phyloP scores from a whole-genome alignment of 2,329 filamentous ascomycete species.

The Beauveria scarabaeidicola region DNA sequence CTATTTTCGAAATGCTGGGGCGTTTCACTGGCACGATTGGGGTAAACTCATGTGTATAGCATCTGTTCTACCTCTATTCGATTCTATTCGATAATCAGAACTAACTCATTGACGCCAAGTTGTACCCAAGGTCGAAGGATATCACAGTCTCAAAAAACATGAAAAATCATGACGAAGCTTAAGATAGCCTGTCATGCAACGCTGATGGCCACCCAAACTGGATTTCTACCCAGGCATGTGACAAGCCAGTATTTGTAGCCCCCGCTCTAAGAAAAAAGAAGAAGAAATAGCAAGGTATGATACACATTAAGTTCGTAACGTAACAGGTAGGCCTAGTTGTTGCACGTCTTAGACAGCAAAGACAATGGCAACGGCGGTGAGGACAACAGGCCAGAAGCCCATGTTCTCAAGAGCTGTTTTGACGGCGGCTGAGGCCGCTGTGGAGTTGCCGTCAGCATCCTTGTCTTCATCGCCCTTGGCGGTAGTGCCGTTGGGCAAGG shows the following conservation, averaged over 20 bases:
- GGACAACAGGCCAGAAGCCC: constrained; percentile 43
- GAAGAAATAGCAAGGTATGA: background rate
- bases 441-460: constrained; percentile 32
- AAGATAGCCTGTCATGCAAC: background rate
- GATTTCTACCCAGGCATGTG: background rate
- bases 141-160: background rate
- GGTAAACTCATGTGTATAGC: background rate
- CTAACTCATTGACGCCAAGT: background rate
- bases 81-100: background rate
- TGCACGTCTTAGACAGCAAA: constrained; percentile 28
- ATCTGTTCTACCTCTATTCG: background rate
- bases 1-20: background rate
- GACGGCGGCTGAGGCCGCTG: constrained; percentile 26
- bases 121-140: background rate
- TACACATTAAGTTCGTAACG: constrained; percentile 3
- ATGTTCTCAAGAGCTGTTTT: constrained; percentile 27
- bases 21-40: background rate
- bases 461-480: constrained; percentile 26
- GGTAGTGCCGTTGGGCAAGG: constrained; percentile 59
- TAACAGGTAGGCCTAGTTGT: background rate
- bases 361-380: constrained; percentile 35
- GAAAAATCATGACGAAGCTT: background rate
- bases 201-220: background rate
- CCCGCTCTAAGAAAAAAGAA: background rate
- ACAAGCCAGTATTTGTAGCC: background rate